phyloP scores from a whole-genome alignment of 2,329 filamentous ascomycete genomes.

The Fonsecaea pedrosoi region DNA sequence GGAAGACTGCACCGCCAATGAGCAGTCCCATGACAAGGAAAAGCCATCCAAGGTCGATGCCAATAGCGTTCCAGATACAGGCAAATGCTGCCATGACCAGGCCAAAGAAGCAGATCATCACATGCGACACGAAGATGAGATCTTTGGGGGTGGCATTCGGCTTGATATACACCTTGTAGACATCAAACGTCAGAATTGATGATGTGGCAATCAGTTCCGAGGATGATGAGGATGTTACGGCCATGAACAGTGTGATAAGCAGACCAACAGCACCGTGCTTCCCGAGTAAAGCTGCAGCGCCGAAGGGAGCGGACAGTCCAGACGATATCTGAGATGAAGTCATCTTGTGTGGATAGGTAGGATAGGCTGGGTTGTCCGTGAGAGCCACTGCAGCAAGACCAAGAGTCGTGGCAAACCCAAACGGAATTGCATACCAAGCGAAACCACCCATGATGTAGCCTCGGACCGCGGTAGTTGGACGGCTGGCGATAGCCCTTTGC shows the following conservation, averaged over 20 bases:
- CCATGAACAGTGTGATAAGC: conserved; percentile 52
- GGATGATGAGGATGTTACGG: conserved; percentile 78
- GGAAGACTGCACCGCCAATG: conserved; percentile 72
- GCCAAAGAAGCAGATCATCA: conserved; percentile 71
- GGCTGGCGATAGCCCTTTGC: conserved; percentile 51
- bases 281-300: conserved; percentile 47
- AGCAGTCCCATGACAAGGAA: conserved; percentile 71
- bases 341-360: neutral
- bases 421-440: too few species aligned
- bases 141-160: conserved; percentile 73
- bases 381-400: too few species aligned
- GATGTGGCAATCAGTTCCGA: conserved; percentile 85
- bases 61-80: conserved; percentile 61
- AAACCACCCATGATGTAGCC: too few species aligned
- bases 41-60: conserved; percentile 66
- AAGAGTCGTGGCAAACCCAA: too few species aligned
- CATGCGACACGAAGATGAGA: conserved; percentile 79
- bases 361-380: too few species aligned
- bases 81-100: conserved; percentile 60
- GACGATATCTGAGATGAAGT: neutral
- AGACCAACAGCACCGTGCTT: conserved; percentile 49
- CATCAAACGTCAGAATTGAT: conserved; percentile 84
- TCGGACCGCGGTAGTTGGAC: too few species aligned
- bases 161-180: conserved; percentile 85
- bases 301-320: neutral